Conservation (phyloP, 257 asterid genomes). For the Solanum chiquidenum region DNA sequence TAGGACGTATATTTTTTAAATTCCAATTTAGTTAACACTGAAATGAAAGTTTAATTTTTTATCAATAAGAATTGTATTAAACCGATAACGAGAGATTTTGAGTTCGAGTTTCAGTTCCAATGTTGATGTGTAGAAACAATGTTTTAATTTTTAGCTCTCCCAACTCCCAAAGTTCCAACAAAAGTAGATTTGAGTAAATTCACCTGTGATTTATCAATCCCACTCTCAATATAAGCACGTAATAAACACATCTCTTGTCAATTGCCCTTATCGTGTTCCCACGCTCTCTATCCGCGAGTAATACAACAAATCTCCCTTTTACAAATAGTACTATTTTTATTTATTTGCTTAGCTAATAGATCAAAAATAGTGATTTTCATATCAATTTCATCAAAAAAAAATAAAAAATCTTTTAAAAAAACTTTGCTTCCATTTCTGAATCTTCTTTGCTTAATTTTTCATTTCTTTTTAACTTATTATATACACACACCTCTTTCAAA, state of each 20-base stretch:
- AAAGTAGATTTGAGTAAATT: neutral
- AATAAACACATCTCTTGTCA: neutral
- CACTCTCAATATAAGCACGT: neutral
- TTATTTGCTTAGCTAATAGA: neutral
- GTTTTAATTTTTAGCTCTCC: neutral
- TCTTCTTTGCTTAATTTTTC: neutral
- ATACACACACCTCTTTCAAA: neutral
- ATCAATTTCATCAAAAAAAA: neutral
- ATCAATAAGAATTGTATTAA: too few relatives aligned
- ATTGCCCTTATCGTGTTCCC: neutral
- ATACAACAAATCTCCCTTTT: neutral
- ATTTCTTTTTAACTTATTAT: neutral
- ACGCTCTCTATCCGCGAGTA: neutral
- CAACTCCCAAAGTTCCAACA: neutral
- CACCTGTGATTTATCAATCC: neutral
- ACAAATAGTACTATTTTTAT: neutral
- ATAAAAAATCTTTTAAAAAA: neutral
- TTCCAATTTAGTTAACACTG: too few relatives aligned
- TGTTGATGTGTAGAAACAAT: too few relatives aligned
- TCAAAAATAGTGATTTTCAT: neutral
- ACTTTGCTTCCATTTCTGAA: neutral
- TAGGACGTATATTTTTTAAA: neutral
- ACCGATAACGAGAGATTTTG: too few relatives aligned
- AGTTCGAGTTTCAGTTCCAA: too few relatives aligned
- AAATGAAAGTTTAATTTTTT: too few relatives aligned